Evolutionary conservation across 129 eudicot genomes (phyloP).

Genomic region (Flaveria trinervia): DNA sequence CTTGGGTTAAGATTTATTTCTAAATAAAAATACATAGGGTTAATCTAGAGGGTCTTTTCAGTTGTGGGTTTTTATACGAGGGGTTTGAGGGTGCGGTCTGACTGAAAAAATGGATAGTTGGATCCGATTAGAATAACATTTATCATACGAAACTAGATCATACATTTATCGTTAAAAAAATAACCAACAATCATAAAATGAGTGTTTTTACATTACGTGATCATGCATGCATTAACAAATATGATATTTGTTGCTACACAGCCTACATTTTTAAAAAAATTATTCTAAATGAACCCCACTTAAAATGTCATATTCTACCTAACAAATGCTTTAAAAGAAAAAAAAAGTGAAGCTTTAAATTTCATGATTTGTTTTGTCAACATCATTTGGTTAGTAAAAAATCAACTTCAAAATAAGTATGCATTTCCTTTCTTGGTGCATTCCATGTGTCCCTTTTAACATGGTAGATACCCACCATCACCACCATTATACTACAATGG

Average conservation of each 20-base stretch:
- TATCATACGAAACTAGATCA: too few relatives aligned
- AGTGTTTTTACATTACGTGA: neutral
- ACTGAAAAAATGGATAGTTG: too few relatives aligned
- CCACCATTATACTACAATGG: constrained; percentile 13
- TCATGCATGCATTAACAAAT: too few relatives aligned
- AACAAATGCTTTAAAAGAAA: neutral
- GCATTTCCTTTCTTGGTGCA: constrained; percentile 36
- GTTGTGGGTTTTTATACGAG: too few relatives aligned
- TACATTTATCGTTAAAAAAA: too few relatives aligned
- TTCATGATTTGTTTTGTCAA: constrained; percentile 23
- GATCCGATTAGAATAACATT: too few relatives aligned
- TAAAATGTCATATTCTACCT: neutral
- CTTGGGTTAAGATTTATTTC: too few relatives aligned
- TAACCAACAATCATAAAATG: neutral
- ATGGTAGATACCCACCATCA: constrained; percentile 19
- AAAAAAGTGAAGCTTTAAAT: neutral
- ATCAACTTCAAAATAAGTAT: constrained; percentile 23
- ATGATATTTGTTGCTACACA: neutral
- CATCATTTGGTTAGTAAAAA: constrained; percentile 15
- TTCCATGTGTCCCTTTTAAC: constrained; percentile 33
- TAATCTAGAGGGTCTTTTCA: too few relatives aligned
- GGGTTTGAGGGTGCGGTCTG: too few relatives aligned
- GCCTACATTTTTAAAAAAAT: neutral
- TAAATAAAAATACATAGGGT: too few relatives aligned
- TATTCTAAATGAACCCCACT: neutral